A percentile compares a stretch with the other conserved stretches of the same genome.
These are phyloP conservation scores for Apiotrichum veenhuisii DNA, from an alignment of 1,284 basidiomycete species.

Conservation along the genomic window DNA sequence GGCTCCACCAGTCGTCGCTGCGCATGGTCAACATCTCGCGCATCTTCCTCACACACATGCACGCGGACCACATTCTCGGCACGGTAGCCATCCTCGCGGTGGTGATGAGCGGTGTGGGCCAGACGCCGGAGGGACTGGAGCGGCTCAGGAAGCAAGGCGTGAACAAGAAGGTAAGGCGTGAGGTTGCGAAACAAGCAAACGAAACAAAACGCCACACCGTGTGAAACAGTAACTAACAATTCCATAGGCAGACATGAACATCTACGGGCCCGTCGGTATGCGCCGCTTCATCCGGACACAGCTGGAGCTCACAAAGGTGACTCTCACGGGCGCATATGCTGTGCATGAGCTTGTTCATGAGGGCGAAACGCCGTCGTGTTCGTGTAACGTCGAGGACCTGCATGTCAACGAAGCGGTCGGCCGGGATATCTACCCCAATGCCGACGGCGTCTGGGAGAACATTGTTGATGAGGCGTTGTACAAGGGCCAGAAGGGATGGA, in stretches of 20 bases:
- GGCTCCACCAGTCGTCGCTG: conserved; percentile 63
- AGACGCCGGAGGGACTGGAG: conserved; percentile 35
- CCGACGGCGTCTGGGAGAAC: conserved; percentile 67
- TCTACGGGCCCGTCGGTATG: conserved; percentile 81
- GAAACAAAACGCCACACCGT: conserved; percentile 4
- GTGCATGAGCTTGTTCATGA: conserved; percentile 74
- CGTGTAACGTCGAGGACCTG: conserved; percentile 55
- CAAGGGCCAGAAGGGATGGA: conserved; percentile 51
- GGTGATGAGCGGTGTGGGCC: conserved; percentile 55
- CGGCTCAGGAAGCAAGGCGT: conserved; percentile 31
- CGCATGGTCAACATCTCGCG: conserved; percentile 61
- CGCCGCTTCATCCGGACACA: conserved; percentile 70
- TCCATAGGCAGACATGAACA: conserved; percentile 61
- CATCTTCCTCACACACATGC: conserved; percentile 87
- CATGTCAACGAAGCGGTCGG: conserved; percentile 69
- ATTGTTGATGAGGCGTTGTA: conserved; percentile 48
- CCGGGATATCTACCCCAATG: conserved; percentile 59
- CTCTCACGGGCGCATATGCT: conserved; percentile 63
- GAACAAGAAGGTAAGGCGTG: conserved; percentile 31
- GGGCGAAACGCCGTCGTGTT: conserved; percentile 55
- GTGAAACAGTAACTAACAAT: background rate
- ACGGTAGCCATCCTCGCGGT: conserved; percentile 68
- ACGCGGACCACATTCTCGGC: conserved; percentile 80
- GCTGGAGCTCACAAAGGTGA: conserved; percentile 65
- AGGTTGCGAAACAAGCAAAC: conserved; percentile 3